Base-by-base conservation (phyloP, 1,139 yeast genomes). In the Fermentozyma sake region DNA sequence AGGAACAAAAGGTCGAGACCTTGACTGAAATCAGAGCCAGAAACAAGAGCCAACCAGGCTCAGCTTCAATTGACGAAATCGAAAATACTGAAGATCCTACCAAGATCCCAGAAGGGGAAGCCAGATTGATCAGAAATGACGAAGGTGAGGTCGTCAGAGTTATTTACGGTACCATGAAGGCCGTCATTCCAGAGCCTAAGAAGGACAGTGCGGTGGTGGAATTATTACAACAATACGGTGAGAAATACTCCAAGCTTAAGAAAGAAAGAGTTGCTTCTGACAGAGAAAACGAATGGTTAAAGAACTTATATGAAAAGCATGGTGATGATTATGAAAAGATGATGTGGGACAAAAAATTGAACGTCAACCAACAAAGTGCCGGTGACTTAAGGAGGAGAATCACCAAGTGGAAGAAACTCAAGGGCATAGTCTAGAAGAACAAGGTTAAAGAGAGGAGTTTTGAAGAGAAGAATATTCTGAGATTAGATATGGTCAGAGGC, bases 341-440 rank as follows among this genome's bases (percentile, higher is more conserved):
- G 97, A 81, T 78, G 52, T 82, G 95, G 83, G 98, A 91, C 52
- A 76, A 72, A 59, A 83, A 82, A 53, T 66, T 89, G 38, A 91
- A 91, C 52, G 71, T 82, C 3, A 75, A 72, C 56, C 96, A 87
- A 58, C 89, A 84, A 50, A 70, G 85, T 38, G 79, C 78, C n/a
- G 94, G 95, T 16, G 94, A 86, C 45, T 61, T 89, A 47, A 79
- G 70, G 54, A 74, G 74, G 50, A 73, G 87, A 47, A 63, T 85
- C 24, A 45, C 45, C 22, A 79, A 76, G 50, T 82, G 89, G 89
- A 78, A 76, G 49, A 70, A 71, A 50, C 49, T 55, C 25, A 60
- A 70, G 33, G 46, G 44, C 29, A 50, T 58, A 20, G 32, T 31
- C 9, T 40, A 34, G 22, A 13, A 13, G 12, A 3, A 15, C n/a